Evolutionary conservation across 768 basidiomycete species (phyloP).

Genomic region (Rhodotorula toruloides): DNA sequence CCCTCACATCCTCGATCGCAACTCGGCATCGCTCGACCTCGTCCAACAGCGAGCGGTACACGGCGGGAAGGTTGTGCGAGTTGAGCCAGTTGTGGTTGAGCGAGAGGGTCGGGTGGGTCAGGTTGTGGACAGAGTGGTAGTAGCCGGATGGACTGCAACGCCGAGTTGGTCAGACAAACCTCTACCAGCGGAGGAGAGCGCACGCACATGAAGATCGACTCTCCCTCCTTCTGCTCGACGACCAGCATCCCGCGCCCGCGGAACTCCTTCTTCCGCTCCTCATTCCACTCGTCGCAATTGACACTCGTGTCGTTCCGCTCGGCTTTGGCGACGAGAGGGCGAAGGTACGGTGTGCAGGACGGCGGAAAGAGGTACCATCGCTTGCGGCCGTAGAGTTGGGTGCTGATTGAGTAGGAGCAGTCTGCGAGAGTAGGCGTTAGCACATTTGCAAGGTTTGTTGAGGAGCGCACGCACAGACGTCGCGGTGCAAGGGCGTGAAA

Average conservation of each 20-base stretch:
- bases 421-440: slow-evolving; percentile 9
- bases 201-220: slow-evolving; percentile 32
- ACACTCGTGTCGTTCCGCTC: slow-evolving; percentile 1
- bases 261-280: not conserved
- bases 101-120: slow-evolving; percentile 34
- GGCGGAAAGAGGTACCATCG: slow-evolving; percentile 40
- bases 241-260: slow-evolving; percentile 11
- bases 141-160: slow-evolving; percentile 32
- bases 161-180: not conserved
- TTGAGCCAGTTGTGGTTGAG: slow-evolving; percentile 42
- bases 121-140: slow-evolving; percentile 34
- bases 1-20: slow-evolving; percentile 33
- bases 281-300: slow-evolving; percentile 21
- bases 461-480: slow-evolving; percentile 34
- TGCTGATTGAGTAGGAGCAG: slow-evolving; percentile 41
- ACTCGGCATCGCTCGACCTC: slow-evolving; percentile 20
- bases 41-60: slow-evolving; percentile 25
- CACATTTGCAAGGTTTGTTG: not conserved
- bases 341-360: not conserved
- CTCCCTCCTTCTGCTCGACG: slow-evolving; percentile 1
- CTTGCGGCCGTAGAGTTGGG: slow-evolving; percentile 38
- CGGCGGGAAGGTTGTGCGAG: slow-evolving; percentile 19
- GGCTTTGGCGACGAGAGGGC: slow-evolving; percentile 1
- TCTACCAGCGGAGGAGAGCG: not conserved
- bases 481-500: slow-evolving; percentile 37